Percentiles rank a stretch among this genome's conserved stretches.
Evolutionary conservation across 345 rosid genomes (phyloP).

Genomic region (Lumnitzera racemosa): DNA sequence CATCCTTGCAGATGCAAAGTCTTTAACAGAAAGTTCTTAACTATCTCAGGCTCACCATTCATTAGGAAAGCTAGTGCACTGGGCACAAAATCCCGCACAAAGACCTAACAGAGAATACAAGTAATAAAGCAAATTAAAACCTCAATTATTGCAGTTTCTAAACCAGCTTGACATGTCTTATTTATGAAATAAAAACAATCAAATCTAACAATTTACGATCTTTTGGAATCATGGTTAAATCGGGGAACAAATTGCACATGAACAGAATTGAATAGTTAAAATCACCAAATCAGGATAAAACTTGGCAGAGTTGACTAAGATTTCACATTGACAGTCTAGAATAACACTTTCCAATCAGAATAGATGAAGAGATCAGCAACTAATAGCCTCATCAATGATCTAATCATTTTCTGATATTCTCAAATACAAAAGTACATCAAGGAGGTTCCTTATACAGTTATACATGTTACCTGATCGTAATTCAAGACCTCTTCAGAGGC

Average conservation of each 20-base stretch:
- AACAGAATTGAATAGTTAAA: too few species aligned
- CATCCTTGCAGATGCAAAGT: slow-evolving; percentile 65
- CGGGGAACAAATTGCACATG: too few species aligned
- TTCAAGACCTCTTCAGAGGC: slow-evolving; percentile 93
- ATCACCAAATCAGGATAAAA: too few species aligned
- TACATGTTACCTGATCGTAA: slow-evolving; percentile 76
- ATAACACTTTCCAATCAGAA: too few species aligned
- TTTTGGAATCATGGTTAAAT: too few species aligned
- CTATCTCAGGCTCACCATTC: slow-evolving; percentile 73
- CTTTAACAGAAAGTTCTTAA: slow-evolving; percentile 62
- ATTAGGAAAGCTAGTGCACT: slow-evolving; percentile 75
- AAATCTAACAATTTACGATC: not conserved
- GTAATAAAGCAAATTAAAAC: not conserved
- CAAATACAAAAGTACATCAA: not conserved
- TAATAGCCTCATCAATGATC: too few species aligned
- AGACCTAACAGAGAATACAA: slow-evolving; percentile 31
- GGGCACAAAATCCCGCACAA: slow-evolving; percentile 79
- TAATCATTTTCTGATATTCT: not conserved
- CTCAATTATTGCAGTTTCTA: not conserved
- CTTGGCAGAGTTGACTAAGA: too few species aligned
- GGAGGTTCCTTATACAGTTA: too few species aligned
- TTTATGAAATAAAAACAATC: too few species aligned
- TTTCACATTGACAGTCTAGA: too few species aligned
- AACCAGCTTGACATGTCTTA: not conserved
- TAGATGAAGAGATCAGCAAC: too few species aligned